Conservation (phyloP, 441 rosid genomes). For the Erodium trifolium region DNA sequence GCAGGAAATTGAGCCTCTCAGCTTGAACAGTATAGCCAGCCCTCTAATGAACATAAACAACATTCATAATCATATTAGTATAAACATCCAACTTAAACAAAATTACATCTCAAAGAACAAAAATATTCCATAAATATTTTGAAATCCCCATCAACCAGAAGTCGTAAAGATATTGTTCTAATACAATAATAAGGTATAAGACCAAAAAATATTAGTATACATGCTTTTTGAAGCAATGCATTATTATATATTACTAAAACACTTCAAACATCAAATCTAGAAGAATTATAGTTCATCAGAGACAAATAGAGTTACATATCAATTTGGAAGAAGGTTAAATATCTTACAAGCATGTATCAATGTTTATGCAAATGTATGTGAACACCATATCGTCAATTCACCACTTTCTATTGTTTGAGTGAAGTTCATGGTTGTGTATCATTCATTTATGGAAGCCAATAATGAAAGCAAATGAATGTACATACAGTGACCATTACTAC, state of each 20-base stretch:
- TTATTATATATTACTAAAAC: neutral
- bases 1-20: slow-evolving; percentile 91
- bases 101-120: neutral
- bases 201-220: neutral
- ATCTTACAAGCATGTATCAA: neutral
- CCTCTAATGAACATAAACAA: slow-evolving; percentile 38
- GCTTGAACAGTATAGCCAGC: slow-evolving; percentile 96
- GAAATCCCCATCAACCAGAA: neutral
- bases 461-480: neutral
- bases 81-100: neutral
- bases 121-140: neutral
- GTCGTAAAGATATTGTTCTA: neutral
- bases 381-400: neutral
- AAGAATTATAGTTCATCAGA: neutral
- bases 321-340: neutral
- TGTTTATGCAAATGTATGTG: neutral
- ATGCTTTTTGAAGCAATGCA: neutral
- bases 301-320: neutral
- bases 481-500: neutral
- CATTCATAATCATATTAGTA: neutral
- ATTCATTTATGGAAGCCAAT: slow-evolving; percentile 2
- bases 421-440: neutral
- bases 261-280: neutral
- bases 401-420: neutral
- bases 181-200: neutral